These are phyloP conservation scores for Ilyonectria robusta DNA, from an alignment of 2,329 filamentous ascomycete species.

Conservation along the genomic window DNA sequence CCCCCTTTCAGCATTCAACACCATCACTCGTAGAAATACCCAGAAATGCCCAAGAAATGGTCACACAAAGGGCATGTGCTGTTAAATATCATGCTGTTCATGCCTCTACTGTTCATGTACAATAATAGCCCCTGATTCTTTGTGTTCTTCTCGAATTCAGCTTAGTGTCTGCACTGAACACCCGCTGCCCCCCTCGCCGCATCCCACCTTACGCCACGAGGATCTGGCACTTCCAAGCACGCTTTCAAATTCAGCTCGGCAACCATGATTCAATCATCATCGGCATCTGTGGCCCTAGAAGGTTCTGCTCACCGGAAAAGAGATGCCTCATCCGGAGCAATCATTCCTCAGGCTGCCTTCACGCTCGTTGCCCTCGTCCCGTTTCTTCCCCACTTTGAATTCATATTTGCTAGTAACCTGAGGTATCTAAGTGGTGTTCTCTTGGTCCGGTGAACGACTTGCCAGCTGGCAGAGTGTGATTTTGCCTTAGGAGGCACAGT, in stretches of 20 bases:
- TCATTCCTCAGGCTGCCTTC: too few species aligned
- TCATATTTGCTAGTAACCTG: too few species aligned
- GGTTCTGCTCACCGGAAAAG: too few species aligned
- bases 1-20: neutral
- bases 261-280: neutral
- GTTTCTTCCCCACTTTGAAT: too few species aligned
- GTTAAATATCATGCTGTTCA: neutral
- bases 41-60: neutral
- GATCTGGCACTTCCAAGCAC: neutral
- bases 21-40: neutral
- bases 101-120: neutral
- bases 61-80: neutral
- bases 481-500: too few species aligned
- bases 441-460: neutral
- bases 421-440: too few species aligned
- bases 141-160: neutral
- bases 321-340: too few species aligned
- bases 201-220: neutral
- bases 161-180: conserved; percentile 1
- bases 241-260: too few species aligned
- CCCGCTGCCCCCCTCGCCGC: neutral
- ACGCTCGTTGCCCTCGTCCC: too few species aligned
- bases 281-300: too few species aligned
- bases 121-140: neutral
- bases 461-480: neutral